phyloP scores from a whole-genome alignment of 768 basidiomycete genomes.

The Hydnomerulius pinastri region DNA sequence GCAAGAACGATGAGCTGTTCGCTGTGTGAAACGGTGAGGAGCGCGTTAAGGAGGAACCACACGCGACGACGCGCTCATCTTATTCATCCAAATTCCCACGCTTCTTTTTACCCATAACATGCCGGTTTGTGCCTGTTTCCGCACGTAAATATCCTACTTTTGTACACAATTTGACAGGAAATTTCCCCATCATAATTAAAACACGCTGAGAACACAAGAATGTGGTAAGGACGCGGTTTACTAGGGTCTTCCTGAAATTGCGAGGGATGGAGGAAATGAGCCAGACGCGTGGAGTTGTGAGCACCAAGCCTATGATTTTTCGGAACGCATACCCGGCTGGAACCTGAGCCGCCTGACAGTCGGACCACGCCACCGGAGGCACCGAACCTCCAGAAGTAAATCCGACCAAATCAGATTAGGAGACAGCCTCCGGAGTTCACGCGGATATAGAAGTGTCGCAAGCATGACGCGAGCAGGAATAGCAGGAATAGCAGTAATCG shows the following conservation, averaged over 20 bases:
- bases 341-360: slow-evolving; percentile 15
- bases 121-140: slow-evolving; percentile 21
- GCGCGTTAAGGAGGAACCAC: slow-evolving; percentile 39
- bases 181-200: slow-evolving; percentile 8
- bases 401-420: slow-evolving; percentile 27
- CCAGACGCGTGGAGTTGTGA: not conserved
- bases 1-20: slow-evolving; percentile 35
- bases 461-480: slow-evolving; percentile 9
- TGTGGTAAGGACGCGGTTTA: not conserved
- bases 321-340: not conserved
- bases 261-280: not conserved
- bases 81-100: slow-evolving; percentile 39
- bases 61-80: slow-evolving; percentile 39
- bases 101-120: slow-evolving; percentile 24
- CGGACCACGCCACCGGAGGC: slow-evolving; percentile 7
- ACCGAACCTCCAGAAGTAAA: slow-evolving; percentile 24
- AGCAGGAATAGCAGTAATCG: slow-evolving; percentile 7
- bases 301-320: too few species aligned
- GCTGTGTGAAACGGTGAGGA: slow-evolving; percentile 40
- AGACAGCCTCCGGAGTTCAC: slow-evolving; percentile 24
- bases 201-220: slow-evolving; percentile 15
- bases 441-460: slow-evolving; percentile 22
- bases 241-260: slow-evolving; percentile 4
- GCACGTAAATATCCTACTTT: slow-evolving; percentile 16
- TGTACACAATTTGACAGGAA: slow-evolving; percentile 9